Conservation (phyloP, 208 protist genomes). For the Trypanosoma lewisi region DNA sequence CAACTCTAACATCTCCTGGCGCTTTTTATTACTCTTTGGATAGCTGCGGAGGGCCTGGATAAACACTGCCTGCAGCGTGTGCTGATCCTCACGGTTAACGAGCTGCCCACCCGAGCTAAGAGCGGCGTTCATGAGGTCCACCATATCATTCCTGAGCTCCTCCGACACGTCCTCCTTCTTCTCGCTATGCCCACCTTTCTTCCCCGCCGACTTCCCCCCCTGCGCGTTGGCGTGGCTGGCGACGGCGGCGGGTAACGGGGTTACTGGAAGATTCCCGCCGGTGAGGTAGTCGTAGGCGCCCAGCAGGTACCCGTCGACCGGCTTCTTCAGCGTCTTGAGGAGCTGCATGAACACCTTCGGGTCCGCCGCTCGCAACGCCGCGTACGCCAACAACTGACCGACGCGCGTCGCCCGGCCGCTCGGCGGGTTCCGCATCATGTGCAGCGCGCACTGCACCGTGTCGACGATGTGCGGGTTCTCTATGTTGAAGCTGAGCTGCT, state of each 20-base stretch:
- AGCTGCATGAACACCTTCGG: constrained; percentile 84
- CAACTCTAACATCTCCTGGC: constrained; percentile 82
- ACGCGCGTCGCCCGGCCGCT: constrained; percentile 60
- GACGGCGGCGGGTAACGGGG: constrained; percentile 11
- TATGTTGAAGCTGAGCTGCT: constrained; percentile 71
- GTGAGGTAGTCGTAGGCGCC: constrained; percentile 80
- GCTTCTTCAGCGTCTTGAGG: constrained; percentile 91
- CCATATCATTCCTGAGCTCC: constrained; percentile 74
- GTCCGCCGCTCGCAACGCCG: constrained; percentile 65
- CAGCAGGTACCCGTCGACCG: constrained; percentile 81
- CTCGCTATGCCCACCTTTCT: constrained; percentile 41
- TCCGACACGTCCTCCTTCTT: constrained; percentile 71
- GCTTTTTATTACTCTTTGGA: constrained; percentile 75
- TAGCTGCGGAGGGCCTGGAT: constrained; percentile 69
- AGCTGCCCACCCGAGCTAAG: constrained; percentile 86
- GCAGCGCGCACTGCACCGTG: constrained; percentile 85
- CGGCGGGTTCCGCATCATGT: constrained; percentile 83
- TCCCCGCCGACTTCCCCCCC: constrained; percentile 16
- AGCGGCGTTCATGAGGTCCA: constrained; percentile 86
- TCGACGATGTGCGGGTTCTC: constrained; percentile 78
- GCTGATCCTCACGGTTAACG: constrained; percentile 85
- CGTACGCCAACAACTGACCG: constrained; percentile 82
- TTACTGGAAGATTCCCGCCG: constrained; percentile 41
- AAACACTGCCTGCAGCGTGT: constrained; percentile 76
- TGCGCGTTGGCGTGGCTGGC: constrained; percentile 4